A percentile compares a stretch with the other conserved stretches of the same genome.
phyloP scores from a whole-genome alignment of 345 rosid genomes.

The Triadica sebifera region DNA sequence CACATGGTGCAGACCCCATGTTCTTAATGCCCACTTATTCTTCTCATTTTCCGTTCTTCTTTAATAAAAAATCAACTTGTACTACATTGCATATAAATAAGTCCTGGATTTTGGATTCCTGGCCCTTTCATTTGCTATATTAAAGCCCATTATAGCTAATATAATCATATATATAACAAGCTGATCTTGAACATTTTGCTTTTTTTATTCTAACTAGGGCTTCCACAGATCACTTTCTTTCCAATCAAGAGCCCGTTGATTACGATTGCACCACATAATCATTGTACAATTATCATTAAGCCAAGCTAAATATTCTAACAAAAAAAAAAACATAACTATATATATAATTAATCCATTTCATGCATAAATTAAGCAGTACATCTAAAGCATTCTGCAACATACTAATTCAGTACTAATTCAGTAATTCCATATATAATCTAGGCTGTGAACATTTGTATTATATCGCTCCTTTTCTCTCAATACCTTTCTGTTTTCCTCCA shows the following conservation, averaged over 20 bases:
- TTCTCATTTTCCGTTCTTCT: background rate
- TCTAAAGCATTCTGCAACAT: background rate
- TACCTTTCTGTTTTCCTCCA: background rate
- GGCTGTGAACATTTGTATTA: conserved; percentile 2
- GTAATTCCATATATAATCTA: background rate
- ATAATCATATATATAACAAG: background rate
- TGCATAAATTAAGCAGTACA: background rate
- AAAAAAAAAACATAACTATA: background rate
- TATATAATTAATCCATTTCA: background rate
- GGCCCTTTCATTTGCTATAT: conserved; percentile 27
- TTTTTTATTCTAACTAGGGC: background rate
- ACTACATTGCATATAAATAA: background rate
- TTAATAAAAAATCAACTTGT: background rate
- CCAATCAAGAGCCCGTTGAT: background rate
- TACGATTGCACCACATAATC: conserved; percentile 14
- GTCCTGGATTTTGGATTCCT: conserved; percentile 23
- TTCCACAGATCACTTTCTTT: conserved; percentile 9
- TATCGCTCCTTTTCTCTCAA: background rate
- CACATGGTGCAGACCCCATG: conserved; percentile 46
- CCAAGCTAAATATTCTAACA: background rate
- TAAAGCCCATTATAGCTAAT: conserved; percentile 8
- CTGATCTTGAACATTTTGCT: background rate
- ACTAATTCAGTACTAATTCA: too few relatives aligned
- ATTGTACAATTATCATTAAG: conserved; percentile 24
- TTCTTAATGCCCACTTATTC: conserved; percentile 21